A percentile compares a stretch with the other conserved stretches of the same genome.
Conservation (phyloP, 108 stramenopile genomes). For the Cyclotella atomus region DNA sequence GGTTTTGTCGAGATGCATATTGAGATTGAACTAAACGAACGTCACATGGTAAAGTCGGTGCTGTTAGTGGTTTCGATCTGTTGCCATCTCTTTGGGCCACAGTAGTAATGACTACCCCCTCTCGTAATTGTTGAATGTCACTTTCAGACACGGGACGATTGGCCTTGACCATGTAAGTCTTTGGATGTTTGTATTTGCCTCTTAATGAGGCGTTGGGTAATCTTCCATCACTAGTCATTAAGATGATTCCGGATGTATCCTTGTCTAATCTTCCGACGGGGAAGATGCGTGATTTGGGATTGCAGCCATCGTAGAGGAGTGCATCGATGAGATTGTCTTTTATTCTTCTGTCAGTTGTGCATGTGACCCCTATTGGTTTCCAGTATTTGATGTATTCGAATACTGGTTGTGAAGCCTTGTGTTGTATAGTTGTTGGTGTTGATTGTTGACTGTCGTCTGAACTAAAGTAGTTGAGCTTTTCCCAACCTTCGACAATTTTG, state of each 20-base stretch:
- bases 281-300: slow-evolving; percentile 65
- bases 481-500: slow-evolving; percentile 65
- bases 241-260: slow-evolving; percentile 75
- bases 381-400: slow-evolving; percentile 58
- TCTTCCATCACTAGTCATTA: slow-evolving; percentile 74
- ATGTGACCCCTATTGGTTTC: slow-evolving; percentile 78
- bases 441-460: not conserved
- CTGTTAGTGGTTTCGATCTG: slow-evolving; percentile 58
- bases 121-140: slow-evolving; percentile 47
- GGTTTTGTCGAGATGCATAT: no score
- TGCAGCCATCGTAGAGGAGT: slow-evolving; percentile 45
- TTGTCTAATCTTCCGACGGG: slow-evolving; percentile 86
- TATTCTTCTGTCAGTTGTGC: slow-evolving; percentile 74
- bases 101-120: slow-evolving; percentile 15
- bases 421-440: slow-evolving; percentile 12
- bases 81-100: slow-evolving; percentile 58
- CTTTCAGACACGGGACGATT: slow-evolving; percentile 41
- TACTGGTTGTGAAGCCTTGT: not conserved
- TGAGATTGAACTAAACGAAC: slow-evolving; percentile 37
- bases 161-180: slow-evolving; percentile 61
- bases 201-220: slow-evolving; percentile 66
- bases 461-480: slow-evolving; percentile 36
- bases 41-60: slow-evolving; percentile 61
- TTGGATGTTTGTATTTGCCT: slow-evolving; percentile 56
- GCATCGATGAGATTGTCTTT: slow-evolving; percentile 66